Evolutionary conservation across 2,329 filamentous ascomycete species (phyloP).

Genomic region (Alternaria rosae): DNA sequence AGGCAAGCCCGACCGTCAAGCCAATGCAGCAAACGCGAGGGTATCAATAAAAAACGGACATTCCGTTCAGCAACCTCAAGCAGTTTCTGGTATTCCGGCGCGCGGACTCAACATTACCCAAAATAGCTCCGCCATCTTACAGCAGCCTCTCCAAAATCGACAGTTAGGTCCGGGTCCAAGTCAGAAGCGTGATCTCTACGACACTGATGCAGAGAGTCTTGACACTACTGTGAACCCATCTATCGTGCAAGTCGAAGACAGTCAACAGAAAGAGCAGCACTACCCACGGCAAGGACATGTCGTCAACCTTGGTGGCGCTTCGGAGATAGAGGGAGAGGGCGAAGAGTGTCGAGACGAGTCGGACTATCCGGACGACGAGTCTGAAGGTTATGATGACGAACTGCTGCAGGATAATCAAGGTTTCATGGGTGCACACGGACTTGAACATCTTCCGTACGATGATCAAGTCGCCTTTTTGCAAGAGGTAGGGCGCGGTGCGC

Average conservation of each 20-base stretch:
- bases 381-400: constrained; percentile 2
- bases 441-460: not conserved
- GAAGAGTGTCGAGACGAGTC: not conserved
- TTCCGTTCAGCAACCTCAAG: constrained; percentile 20
- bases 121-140: constrained; percentile 18
- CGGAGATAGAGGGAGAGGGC: constrained; percentile 18
- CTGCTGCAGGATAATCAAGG: constrained; percentile 5
- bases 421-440: not conserved
- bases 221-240: constrained; percentile 44
- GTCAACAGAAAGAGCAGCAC: constrained; percentile 15
- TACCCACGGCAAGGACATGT: constrained; percentile 16
- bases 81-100: constrained; percentile 3
- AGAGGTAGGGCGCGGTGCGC: not conserved
- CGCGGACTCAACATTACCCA: constrained; percentile 19
- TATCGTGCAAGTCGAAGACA: constrained; percentile 26
- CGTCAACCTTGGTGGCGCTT: constrained; percentile 14
- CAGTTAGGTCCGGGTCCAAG: constrained; percentile 19
- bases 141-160: constrained; percentile 24
- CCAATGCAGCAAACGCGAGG: constrained; percentile 33
- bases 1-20: constrained; percentile 21
- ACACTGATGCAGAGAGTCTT: constrained; percentile 49
- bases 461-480: constrained; percentile 10
- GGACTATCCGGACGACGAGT: constrained; percentile 5
- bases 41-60: constrained; percentile 18
- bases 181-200: constrained; percentile 36